Base-by-base conservation (phyloP, 352 stramenopile species). In the Globisporangium middletonii region DNA sequence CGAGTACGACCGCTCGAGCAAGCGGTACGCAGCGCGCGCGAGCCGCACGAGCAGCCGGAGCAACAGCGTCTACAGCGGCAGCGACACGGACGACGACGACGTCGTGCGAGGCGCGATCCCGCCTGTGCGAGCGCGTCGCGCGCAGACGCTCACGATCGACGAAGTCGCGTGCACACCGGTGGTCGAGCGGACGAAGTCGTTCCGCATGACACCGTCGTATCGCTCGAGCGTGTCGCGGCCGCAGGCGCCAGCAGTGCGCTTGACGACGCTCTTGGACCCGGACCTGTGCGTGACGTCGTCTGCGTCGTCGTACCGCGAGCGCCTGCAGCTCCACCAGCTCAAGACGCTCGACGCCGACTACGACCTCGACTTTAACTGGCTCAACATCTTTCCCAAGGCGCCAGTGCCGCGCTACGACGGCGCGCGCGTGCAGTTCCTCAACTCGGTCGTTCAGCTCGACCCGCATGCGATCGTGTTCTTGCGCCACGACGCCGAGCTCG, bases 311-410 rank as follows among this genome's bases (percentile, higher is more conserved):
- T 62, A 56, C 15, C 50, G 49, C 28, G 38, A 48, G 26, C 56
- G 48, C 5, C 28, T 62, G 26, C 54, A 75, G 52, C 79, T 74
- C 58, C 65, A 73, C 4, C 69, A 90, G 49, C 76, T 90, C 9
- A 75, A 74, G 60, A 88, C 80, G 3, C 80, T 75, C 0, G 66
- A 79, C 5, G 64, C 73, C 0, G 69, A 86, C 50, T 86, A 91
- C 45, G 77, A 90, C 11, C 65, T 91, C 9, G 75, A 93, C 63
- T 93, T 88, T 60, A 69, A 79, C 65, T 91, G 83, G 80, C 68
- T 79, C 58, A 83, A 91, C 67, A 78, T 80, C 19, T 93, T 82
- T 60, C 83, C 83, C 2, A 93, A 93, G 63, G 79, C 81, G 6
- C 83, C 83, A 0, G 56, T 88, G n/a, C 50, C 30, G 0, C 16